Base-by-base conservation (phyloP, 2,329 filamentous ascomycete genomes). In the Byssoonygena ceratinophila region DNA sequence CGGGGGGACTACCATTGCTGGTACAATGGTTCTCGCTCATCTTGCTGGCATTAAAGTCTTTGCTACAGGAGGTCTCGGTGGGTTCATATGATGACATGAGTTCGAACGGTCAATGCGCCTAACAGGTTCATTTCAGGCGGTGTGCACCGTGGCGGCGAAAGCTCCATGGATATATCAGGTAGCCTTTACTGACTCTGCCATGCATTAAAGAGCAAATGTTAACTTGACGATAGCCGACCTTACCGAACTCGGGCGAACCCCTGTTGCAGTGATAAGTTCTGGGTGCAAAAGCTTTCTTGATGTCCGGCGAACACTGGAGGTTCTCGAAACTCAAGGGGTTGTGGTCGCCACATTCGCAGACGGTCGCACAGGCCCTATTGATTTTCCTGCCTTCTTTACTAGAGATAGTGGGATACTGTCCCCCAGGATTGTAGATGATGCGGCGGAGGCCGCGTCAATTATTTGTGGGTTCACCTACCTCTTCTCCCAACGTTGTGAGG, bases 201-300 rank as follows among this genome's bases (percentile, higher is more conserved):
- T 4, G 20, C 11, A 14, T 41, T 4, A 7, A 25, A 37, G 14
- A 39, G 14, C 11, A 18, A 32, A 36, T 2, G 29, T 32, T 54
- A 14, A 49, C 54, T 50, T 23, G 31, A 12, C 9, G 11, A 3
- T 31, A 71, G 91, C 92, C 37, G 92, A 98, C 69, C 76, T 98
- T 55, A 96, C 87, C 3, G 92, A 97, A 74, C 79, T 98, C 47
- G 90, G 92, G 14, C 79, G 89, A 54, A 96, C 90, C 6, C 81
- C 87, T 9, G 84, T 98, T 49, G 84, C 90, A 23, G 90, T 98
- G 1, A 76, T 98, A 49, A 86, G 84, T 67, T 88, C 86, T 58
- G 92, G 92, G 12, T 94, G 88, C 72, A 98, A 98, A 72, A 92
- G 91, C 57, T 97, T 98, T 68, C 76, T 98, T 34, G 92, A 98